phyloP scores from a whole-genome alignment of 176 grass and related monocot genomes.

The Musa acuminata region DNA sequence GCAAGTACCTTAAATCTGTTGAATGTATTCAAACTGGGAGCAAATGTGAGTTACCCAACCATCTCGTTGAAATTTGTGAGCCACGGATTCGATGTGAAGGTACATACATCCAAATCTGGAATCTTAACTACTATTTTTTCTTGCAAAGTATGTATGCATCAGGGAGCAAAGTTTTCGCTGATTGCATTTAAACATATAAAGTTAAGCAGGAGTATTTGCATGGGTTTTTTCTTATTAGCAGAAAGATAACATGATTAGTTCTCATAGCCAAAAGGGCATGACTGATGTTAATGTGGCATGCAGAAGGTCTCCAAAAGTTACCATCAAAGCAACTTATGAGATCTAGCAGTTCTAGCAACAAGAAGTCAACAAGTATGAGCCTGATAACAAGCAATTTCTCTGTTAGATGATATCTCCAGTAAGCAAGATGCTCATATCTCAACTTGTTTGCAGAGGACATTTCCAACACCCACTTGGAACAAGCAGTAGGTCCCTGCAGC shows the following conservation, averaged over 20 bases:
- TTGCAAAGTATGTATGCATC: not conserved
- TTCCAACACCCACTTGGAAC: not conserved
- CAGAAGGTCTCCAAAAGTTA: slow-evolving; percentile 1
- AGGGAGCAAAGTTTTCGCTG: not conserved
- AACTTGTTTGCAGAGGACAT: not conserved
- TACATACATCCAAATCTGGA: slow-evolving; percentile 15
- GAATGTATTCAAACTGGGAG: slow-evolving; percentile 53
- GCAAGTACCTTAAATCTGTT: slow-evolving; percentile 51
- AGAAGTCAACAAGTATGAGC: not conserved
- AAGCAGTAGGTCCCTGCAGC: not conserved
- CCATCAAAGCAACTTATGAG: not conserved
- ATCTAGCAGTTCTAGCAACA: slow-evolving; percentile 1
- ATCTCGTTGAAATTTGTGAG: slow-evolving; percentile 55
- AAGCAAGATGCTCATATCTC: not conserved
- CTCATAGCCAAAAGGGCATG: not conserved
- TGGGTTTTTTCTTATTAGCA: not conserved
- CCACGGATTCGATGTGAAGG: slow-evolving; percentile 29
- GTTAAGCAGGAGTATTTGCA: not conserved
- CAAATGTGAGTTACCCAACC: slow-evolving; percentile 42
- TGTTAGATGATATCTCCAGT: not conserved
- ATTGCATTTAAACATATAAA: not conserved
- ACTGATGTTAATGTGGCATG: not conserved
- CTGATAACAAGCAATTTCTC: not conserved
- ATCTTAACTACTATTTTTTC: not conserved
- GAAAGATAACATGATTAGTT: too few species aligned